Base-by-base conservation (phyloP, 2,329 filamentous ascomycete genomes). In the Claviceps pusilla region DNA sequence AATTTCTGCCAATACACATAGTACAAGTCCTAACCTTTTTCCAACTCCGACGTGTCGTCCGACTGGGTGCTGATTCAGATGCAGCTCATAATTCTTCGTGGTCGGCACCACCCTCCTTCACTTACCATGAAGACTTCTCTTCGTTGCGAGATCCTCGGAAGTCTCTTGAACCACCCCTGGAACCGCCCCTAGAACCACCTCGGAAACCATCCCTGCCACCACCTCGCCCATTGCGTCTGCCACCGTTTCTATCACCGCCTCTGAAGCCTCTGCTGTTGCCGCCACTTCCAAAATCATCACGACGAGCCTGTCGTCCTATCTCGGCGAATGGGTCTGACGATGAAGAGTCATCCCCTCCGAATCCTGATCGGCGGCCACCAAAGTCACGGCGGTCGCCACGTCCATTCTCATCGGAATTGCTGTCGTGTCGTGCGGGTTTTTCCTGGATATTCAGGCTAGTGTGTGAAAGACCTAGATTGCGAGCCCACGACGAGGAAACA, bases 371-470 rank as follows among this genome's bases (percentile, higher is more conserved):
- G 35, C 56, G n/a, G 24, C 50, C 9, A 11, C 55, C 57, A 28
- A 57, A 52, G 10, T 12, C 35, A 39, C 35, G 9, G 41, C 58
- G 54, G 29, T 55, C 54, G 49, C 54, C 52, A n/a, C 60, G 4
- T 59, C 53, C 50, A 50, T 55, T 50, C 14, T 60, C 57, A 9
- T 61, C 49, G 48, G 55, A 59, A 54, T 57, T 9, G 46, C 24
- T 24, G 24, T 53, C 41, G 46, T 53, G 54, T 35, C 51, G 33
- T 14, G 50, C 41, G 4, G 39, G 33, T 31, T 48, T 53, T 4
- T 61, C 58, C 19, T 55, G 51, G n/a, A 72, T 60, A 54, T 70
- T 72, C 56, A 78, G 45, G 53, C 65, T 66, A 4, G 65, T 51
- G 2, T 59, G 54, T 10, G 37, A 6, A 24, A 75, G 55, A 33